A percentile compares a stretch with the other conserved stretches of the same genome.
Conservation (phyloP, 2,329 filamentous ascomycete genomes). For the Cercospora sp. region DNA sequence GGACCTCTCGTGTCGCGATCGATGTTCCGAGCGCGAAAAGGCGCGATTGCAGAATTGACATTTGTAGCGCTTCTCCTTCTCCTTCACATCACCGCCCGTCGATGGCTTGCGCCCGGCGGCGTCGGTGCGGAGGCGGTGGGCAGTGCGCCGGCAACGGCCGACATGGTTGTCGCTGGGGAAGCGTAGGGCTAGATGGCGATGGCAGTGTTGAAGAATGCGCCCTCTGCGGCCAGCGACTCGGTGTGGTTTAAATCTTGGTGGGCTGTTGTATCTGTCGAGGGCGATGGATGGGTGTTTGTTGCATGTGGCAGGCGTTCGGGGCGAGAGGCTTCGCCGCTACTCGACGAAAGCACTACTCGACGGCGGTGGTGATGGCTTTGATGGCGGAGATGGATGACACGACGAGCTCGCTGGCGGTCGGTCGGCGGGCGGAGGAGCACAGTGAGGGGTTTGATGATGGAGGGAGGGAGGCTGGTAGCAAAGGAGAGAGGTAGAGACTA, state of each 20-base stretch:
- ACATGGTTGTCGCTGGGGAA: constrained; percentile 52
- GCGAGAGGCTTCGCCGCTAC: neutral
- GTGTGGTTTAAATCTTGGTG: constrained; percentile 26
- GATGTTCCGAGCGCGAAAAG: constrained; percentile 95
- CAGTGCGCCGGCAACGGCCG: constrained; percentile 59
- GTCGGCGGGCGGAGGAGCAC: neutral
- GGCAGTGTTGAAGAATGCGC: constrained; percentile 22
- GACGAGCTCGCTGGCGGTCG: neutral
- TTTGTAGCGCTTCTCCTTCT: constrained; percentile 92
- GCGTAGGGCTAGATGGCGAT: neutral
- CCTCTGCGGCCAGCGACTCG: constrained; percentile 30
- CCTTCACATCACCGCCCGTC: constrained; percentile 27
- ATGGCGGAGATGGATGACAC: neutral
- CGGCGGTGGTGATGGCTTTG: neutral
- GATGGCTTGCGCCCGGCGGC: constrained; percentile 48
- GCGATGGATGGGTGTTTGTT: constrained; percentile 5
- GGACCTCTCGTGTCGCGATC: constrained; percentile 93
- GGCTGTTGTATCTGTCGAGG: constrained; percentile 18
- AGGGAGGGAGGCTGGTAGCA: neutral
- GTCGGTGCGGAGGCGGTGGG: constrained; percentile 62
- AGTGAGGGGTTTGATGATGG: neutral
- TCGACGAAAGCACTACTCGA: neutral
- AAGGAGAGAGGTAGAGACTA: neutral
- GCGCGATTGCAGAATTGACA: constrained; percentile 69
- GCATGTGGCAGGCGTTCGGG: neutral